A percentile compares a stretch with the other conserved stretches of the same genome.
phyloP scores from a whole-genome alignment of 164 flowering plant species.

The Piper betle region DNA sequence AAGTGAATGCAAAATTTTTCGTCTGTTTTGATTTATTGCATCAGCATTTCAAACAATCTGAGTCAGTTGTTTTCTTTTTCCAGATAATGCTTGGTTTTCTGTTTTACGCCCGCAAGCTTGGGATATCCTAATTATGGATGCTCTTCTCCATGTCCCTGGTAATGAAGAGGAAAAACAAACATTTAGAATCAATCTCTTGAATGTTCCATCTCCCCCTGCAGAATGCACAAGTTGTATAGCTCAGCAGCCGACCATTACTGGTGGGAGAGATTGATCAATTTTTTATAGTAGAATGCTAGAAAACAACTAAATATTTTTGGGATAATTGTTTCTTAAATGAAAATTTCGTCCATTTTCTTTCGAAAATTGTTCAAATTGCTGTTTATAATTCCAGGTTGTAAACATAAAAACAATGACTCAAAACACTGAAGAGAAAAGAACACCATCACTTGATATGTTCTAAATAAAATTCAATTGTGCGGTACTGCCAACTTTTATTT shows the following conservation, averaged over 20 bases:
- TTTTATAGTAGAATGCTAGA: background rate
- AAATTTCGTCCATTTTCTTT: too few species aligned
- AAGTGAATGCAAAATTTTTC: background rate
- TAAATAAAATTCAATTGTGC: too few species aligned
- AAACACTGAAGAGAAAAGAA: too few species aligned
- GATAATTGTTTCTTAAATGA: too few species aligned
- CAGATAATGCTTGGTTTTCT: constrained; percentile 48
- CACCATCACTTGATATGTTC: too few species aligned
- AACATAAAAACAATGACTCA: too few species aligned
- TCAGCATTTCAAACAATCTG: background rate
- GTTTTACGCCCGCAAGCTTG: constrained; percentile 47
- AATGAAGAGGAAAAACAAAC: constrained; percentile 60
- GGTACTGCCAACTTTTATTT: too few species aligned
- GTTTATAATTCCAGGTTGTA: too few species aligned
- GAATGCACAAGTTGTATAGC: constrained; percentile 28
- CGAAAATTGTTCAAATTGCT: too few species aligned
- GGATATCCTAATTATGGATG: constrained; percentile 81
- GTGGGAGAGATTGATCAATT: background rate
- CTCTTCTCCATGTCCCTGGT: constrained; percentile 61
- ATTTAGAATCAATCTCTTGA: constrained; percentile 39
- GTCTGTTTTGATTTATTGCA: background rate
- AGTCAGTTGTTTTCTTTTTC: constrained; percentile 4
- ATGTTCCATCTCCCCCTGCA: constrained; percentile 20
- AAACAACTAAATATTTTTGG: too few species aligned
- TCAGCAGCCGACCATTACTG: constrained; percentile 9